phyloP scores from a whole-genome alignment of 2,329 filamentous ascomycete genomes.

The Trichoderma sp. region DNA sequence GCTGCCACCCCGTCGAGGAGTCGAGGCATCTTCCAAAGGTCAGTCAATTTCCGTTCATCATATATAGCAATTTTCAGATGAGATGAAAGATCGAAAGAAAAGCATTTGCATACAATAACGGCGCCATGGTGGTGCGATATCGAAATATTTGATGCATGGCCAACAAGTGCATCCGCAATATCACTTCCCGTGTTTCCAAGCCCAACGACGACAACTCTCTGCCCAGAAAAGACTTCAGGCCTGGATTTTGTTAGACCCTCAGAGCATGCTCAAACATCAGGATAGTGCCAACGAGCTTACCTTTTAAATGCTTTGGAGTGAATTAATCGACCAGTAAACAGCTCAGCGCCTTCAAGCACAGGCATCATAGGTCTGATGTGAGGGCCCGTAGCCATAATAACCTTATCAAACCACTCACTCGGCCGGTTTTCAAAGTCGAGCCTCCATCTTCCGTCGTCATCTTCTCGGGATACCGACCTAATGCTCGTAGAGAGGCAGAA shows the following conservation, averaged over 20 bases:
- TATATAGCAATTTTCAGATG: background rate
- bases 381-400: slow-evolving; percentile 41
- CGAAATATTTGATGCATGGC: slow-evolving; percentile 28
- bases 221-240: slow-evolving; percentile 29
- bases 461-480: slow-evolving; percentile 24
- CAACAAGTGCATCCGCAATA: slow-evolving; percentile 35
- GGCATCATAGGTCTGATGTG: slow-evolving; percentile 41
- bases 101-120: slow-evolving; percentile 20
- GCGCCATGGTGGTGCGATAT: slow-evolving; percentile 31
- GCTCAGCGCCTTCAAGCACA: slow-evolving; percentile 33
- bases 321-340: slow-evolving; percentile 35
- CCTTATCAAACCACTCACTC: slow-evolving; percentile 39
- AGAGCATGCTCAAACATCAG: background rate
- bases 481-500: slow-evolving; percentile 34
- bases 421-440: slow-evolving; percentile 30
- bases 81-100: background rate
- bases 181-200: slow-evolving; percentile 43
- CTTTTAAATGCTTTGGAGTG: slow-evolving; percentile 29
- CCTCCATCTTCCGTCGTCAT: slow-evolving; percentile 30
- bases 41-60: background rate
- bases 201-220: slow-evolving; percentile 47
- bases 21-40: slow-evolving; percentile 30
- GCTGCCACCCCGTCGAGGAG: slow-evolving; percentile 35
- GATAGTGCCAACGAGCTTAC: background rate
- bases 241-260: slow-evolving; percentile 21